Conservation (phyloP, 306 rosid species). For the Medicago arabica region DNA sequence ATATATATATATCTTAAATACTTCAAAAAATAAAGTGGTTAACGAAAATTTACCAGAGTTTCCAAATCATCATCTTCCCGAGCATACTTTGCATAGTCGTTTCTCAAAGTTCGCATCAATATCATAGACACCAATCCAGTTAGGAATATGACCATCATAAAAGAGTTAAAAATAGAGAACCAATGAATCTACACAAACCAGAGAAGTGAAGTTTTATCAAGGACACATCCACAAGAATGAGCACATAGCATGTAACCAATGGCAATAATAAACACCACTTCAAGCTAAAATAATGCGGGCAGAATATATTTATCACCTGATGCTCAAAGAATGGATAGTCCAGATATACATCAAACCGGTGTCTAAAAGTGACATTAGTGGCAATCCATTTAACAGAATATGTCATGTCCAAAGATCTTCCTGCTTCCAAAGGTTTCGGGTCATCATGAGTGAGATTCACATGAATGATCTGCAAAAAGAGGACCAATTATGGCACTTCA, state of each 20-base stretch:
- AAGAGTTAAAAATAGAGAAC: constrained; percentile 98
- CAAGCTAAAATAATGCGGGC: constrained; percentile 29
- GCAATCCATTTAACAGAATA: constrained; percentile 87
- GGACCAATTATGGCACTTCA: constrained; percentile 36
- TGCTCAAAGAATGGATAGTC: constrained; percentile 99
- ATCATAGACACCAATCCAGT: constrained; percentile 99
- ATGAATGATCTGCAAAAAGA: constrained; percentile 79
- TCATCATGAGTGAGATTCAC: constrained; percentile 85
- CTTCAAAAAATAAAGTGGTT: not conserved
- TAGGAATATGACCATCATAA: constrained; percentile 99
- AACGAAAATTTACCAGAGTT: constrained; percentile 71
- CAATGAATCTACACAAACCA: constrained; percentile 85
- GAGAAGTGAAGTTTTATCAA: constrained; percentile 38
- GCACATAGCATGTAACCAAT: constrained; percentile 21
- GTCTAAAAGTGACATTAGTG: constrained; percentile 83
- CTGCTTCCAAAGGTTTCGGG: constrained; percentile 78
- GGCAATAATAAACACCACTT: constrained; percentile 22
- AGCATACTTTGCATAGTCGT: constrained; percentile 98
- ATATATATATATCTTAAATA: not conserved
- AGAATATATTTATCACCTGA: constrained; percentile 64
- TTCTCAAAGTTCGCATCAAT: constrained; percentile 96
- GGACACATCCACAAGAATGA: constrained; percentile 21
- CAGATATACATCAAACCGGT: constrained; percentile 92
- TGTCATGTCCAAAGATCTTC: constrained; percentile 75
- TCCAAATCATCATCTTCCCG: constrained; percentile 98